Percentiles rank a stretch among this genome's conserved stretches.
phyloP scores from a whole-genome alignment of 768 basidiomycete genomes.

The Mycena amicta region DNA sequence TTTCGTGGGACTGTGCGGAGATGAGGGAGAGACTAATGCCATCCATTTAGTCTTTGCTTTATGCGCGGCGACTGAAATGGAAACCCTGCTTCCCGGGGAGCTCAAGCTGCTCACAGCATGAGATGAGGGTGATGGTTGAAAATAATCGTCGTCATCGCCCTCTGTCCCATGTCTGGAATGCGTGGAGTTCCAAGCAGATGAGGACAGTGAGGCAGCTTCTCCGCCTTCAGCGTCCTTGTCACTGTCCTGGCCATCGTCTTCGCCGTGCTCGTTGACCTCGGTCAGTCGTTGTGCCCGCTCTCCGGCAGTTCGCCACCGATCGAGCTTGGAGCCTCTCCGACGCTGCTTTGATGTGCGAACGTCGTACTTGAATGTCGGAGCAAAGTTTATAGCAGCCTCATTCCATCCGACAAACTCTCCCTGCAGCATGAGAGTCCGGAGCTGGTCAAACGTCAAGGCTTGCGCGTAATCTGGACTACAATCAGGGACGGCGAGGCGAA shows the following conservation, averaged over 20 bases:
- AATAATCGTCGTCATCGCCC: conserved; percentile 43
- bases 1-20: conserved; percentile 35
- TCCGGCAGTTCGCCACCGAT: conserved; percentile 36
- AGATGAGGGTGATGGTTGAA: conserved; percentile 33
- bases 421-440: conserved; percentile 74
- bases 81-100: conserved; percentile 39
- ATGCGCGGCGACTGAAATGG: conserved; percentile 44
- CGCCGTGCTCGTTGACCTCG: conserved; percentile 44
- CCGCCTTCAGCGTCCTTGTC: conserved; percentile 43
- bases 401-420: conserved; percentile 75
- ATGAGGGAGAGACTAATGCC: conserved; percentile 42
- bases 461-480: conserved; percentile 68
- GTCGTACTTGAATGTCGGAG: conserved; percentile 95
- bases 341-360: conserved; percentile 64
- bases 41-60: conserved; percentile 62
- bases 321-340: conserved; percentile 39
- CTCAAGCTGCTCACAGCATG: conserved; percentile 25
- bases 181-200: conserved; percentile 51
- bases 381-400: conserved; percentile 82
- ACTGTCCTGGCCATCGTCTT: conserved; percentile 43
- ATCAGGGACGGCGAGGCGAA: conserved; percentile 14
- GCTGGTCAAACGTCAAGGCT: conserved; percentile 89
- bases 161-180: conserved; percentile 44
- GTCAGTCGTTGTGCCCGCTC: conserved; percentile 34
- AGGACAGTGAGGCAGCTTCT: conserved; percentile 57